These are phyloP conservation scores for Nemania serpens DNA, from an alignment of 2,329 filamentous ascomycete species.

Conservation along the genomic window DNA sequence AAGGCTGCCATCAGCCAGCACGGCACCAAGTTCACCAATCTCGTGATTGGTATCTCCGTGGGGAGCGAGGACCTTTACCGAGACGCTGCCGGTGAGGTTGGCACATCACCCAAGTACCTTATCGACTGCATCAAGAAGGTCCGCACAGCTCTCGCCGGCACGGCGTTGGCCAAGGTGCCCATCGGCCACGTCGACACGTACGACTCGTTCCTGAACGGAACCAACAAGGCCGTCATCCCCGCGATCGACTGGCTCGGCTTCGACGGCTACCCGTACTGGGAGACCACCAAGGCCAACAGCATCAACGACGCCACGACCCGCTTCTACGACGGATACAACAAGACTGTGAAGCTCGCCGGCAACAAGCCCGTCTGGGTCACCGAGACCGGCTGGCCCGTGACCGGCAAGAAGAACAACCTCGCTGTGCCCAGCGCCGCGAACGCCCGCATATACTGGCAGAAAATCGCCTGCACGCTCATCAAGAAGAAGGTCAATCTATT, in stretches of 20 bases:
- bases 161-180: constrained; percentile 42
- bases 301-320: constrained; percentile 50
- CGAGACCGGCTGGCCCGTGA: constrained; percentile 62
- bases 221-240: constrained; percentile 54
- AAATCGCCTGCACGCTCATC: constrained; percentile 41
- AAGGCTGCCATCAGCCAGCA: constrained; percentile 52
- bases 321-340: constrained; percentile 47
- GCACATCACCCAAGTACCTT: constrained; percentile 50
- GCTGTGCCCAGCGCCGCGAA: constrained; percentile 55
- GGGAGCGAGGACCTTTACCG: constrained; percentile 63
- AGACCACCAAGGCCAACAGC: constrained; percentile 46
- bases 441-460: constrained; percentile 45
- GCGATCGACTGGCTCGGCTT: constrained; percentile 59
- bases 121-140: constrained; percentile 62
- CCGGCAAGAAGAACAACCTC: constrained; percentile 49
- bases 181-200: constrained; percentile 63
- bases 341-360: constrained; percentile 58
- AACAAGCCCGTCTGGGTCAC: constrained; percentile 64
- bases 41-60: constrained; percentile 58
- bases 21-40: constrained; percentile 48
- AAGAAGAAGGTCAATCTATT: constrained; percentile 41
- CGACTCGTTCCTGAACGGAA: constrained; percentile 55
- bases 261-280: constrained; percentile 60
- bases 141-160: constrained; percentile 52
- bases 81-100: constrained; percentile 45